phyloP scores from a whole-genome alignment of 768 basidiomycete genomes.

The Infundibulicybe gibba region DNA sequence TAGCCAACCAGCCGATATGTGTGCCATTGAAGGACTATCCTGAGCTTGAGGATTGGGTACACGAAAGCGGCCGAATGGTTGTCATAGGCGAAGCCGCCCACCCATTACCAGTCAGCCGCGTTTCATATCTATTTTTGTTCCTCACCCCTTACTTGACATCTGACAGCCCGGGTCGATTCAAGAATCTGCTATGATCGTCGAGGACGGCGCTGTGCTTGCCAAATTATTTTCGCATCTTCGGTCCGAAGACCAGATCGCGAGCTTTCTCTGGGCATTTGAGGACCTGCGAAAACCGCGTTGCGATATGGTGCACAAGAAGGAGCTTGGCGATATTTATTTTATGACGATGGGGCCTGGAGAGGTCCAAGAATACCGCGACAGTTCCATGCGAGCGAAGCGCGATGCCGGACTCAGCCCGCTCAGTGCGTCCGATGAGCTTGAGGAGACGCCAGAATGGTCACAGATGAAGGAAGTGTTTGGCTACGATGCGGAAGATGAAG shows the following conservation, averaged over 20 bases:
- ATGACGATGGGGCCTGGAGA: constrained; percentile 42
- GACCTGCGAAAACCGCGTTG: constrained; percentile 50
- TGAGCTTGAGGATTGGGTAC: constrained; percentile 50
- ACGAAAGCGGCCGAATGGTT: constrained; percentile 38
- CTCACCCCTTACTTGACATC: background rate
- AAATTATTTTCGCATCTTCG: constrained; percentile 56
- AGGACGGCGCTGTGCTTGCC: constrained; percentile 60
- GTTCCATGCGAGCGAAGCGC: constrained; percentile 25
- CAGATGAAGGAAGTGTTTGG: constrained; percentile 44
- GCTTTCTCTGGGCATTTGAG: constrained; percentile 51
- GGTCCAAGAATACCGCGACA: constrained; percentile 38
- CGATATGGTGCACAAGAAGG: constrained; percentile 34
- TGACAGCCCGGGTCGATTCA: constrained; percentile 48
- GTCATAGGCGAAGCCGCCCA: constrained; percentile 55
- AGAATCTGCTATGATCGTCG: constrained; percentile 46
- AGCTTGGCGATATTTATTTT: constrained; percentile 39
- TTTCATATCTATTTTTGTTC: background rate
- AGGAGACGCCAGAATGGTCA: constrained; percentile 34
- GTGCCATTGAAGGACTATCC: constrained; percentile 33
- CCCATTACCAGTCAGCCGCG: constrained; percentile 42
- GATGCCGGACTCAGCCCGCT: constrained; percentile 20
- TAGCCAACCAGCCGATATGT: constrained; percentile 28
- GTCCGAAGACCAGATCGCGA: constrained; percentile 42
- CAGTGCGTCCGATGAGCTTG: constrained; percentile 2
- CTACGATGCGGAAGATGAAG: constrained; percentile 56